These are phyloP conservation scores for Phalaenopsis aphrodite DNA, from an alignment of 106 monocot genomes.

Conservation along the genomic window DNA sequence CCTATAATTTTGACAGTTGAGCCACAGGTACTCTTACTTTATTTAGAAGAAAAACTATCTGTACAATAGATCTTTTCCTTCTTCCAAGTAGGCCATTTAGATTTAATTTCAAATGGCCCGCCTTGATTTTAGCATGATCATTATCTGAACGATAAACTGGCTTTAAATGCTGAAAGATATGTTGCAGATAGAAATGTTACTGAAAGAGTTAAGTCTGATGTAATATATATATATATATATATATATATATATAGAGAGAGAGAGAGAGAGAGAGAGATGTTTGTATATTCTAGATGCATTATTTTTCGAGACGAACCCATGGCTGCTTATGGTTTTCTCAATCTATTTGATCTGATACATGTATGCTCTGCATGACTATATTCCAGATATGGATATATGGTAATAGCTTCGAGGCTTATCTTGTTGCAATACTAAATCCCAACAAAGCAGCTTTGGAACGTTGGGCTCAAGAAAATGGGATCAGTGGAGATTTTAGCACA, in stretches of 20 bases:
- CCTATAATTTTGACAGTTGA: too few relatives aligned
- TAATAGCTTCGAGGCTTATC: constrained; percentile 83
- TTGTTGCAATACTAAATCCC: constrained; percentile 79
- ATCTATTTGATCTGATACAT: background rate
- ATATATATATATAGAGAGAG: too few relatives aligned
- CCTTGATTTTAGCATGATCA: background rate
- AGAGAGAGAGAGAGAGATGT: too few relatives aligned
- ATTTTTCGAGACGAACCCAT: background rate
- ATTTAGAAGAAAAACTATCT: background rate
- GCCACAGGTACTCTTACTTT: background rate
- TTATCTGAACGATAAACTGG: background rate
- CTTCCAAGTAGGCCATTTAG: background rate
- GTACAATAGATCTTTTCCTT: background rate
- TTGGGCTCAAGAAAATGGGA: constrained; percentile 69
- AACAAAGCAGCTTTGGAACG: constrained; percentile 54
- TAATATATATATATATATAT: background rate
- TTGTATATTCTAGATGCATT: background rate
- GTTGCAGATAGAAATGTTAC: too few relatives aligned
- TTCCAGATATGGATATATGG: constrained; percentile 96
- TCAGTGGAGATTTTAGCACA: constrained; percentile 42
- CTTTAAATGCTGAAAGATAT: too few relatives aligned
- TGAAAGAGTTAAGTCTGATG: background rate
- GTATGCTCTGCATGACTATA: background rate
- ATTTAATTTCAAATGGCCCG: background rate
- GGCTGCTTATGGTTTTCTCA: background rate